A percentile compares a stretch with the other conserved stretches of the same genome.
These are phyloP conservation scores for Sporisorium reilianum DNA, from an alignment of 1,284 basidiomycete species.

Conservation along the genomic window DNA sequence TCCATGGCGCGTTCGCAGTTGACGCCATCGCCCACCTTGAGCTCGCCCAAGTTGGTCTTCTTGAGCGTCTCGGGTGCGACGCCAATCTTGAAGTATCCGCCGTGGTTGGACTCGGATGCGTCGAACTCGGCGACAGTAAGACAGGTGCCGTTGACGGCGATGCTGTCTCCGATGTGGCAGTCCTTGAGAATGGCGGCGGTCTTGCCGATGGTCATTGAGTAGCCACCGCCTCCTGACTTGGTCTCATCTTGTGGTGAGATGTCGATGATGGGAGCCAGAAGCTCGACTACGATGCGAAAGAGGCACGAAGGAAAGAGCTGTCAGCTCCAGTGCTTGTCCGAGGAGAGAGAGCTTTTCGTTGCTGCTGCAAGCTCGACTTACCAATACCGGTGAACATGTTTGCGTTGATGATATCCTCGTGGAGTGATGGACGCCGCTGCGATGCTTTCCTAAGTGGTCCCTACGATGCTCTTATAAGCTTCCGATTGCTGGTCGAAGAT, in stretches of 20 bases:
- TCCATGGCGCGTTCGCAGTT: slow-evolving; percentile 96
- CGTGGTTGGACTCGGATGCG: slow-evolving; percentile 66
- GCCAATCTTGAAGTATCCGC: slow-evolving; percentile 84
- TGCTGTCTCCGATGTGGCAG: slow-evolving; percentile 93
- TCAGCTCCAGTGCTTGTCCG: neutral
- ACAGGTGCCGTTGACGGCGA: slow-evolving; percentile 84
- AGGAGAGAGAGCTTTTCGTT: neutral
- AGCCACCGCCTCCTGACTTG: slow-evolving; percentile 78
- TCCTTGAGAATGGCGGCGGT: slow-evolving; percentile 84
- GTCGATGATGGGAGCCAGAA: slow-evolving; percentile 78
- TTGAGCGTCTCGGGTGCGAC: slow-evolving; percentile 93
- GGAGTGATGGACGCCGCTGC: neutral
- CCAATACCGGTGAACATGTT: slow-evolving; percentile 63
- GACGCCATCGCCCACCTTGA: slow-evolving; percentile 82
- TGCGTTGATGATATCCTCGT: neutral
- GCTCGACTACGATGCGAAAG: slow-evolving; percentile 74
- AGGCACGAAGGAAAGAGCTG: neutral
- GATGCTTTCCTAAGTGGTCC: neutral
- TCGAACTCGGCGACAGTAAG: slow-evolving; percentile 88
- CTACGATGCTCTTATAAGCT: neutral
- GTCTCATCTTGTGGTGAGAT: slow-evolving; percentile 72
- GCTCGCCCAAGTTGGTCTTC: slow-evolving; percentile 84
- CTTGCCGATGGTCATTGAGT: slow-evolving; percentile 83
- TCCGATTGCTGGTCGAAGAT: neutral
- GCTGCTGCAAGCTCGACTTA: slow-evolving; percentile 15